phyloP scores from a whole-genome alignment of 106 monocot genomes.

The Hemerocallis citrina region DNA sequence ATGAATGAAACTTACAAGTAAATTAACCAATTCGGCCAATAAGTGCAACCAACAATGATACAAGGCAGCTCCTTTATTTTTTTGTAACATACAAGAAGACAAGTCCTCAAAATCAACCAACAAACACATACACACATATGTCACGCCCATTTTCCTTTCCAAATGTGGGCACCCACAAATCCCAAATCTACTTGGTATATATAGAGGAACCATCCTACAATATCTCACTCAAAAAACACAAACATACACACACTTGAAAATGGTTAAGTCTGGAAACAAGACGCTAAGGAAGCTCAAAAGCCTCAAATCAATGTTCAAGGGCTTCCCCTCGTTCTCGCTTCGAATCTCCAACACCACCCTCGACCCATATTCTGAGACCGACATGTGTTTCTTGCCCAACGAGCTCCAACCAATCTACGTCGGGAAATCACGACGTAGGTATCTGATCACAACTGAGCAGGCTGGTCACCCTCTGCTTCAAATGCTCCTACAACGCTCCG shows the following conservation, averaged over 20 bases:
- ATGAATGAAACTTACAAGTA: no score
- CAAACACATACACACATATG: no score
- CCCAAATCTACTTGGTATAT: no score
- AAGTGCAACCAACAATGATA: no score
- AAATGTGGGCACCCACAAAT: no score
- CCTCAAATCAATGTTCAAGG: background rate
- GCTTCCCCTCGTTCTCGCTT: background rate
- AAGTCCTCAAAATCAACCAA: no score
- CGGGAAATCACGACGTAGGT: conserved; percentile 50
- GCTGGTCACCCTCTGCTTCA: conserved; percentile 36
- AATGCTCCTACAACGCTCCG: conserved; percentile 27
- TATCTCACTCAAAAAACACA: no score
- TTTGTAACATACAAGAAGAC: no score
- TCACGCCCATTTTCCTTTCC: no score
- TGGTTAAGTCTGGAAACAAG: background rate
- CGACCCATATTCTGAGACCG: background rate
- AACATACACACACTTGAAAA: background rate
- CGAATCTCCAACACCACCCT: background rate
- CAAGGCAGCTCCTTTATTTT: no score
- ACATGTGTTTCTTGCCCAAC: background rate
- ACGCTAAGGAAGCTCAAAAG: background rate
- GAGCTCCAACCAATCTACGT: conserved; percentile 44
- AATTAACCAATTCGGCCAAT: no score
- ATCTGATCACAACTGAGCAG: conserved; percentile 32
- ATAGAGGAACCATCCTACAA: no score